Evolutionary conservation across 176 grass and related monocot genomes (phyloP), one percentile per base, ranked within the genome.

Genomic region (Hsuehochloa calcarea): DNA sequence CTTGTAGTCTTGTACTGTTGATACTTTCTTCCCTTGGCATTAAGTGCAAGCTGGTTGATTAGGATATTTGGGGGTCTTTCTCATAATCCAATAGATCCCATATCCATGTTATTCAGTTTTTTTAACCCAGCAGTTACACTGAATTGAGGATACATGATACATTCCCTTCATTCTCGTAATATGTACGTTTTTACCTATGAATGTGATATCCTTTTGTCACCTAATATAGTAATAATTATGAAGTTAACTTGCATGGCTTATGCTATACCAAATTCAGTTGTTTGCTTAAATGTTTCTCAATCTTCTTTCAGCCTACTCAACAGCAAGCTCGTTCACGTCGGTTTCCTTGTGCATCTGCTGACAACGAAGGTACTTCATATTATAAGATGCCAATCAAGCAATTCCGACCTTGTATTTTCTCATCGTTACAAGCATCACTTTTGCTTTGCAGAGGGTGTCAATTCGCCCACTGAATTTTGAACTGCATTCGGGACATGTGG

Each of bases 241-340:
- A 51, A 50, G 19, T 78, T 51, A 63, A 76, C 39, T 16, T 77
- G 59, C 68, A 71, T 49, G 55, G 26, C 17, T 78, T 72, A 40
- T 71, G 19, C 41, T 76, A 13, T 58, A 65, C 49, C 13, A 22
- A 23, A 51, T 60, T 51, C 14, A 63, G 51, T 81, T 70, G 22
- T 62, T 82, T 10, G 12, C 55, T 80, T 75, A 29, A 10, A 85
- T 65, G 61, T 71, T 82, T 58, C 35, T 22, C 38, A 35, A 56
- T 76, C 51, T 62, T 76, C 17, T 44, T 69, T 63, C 78, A 93
- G 91, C 91, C 93, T 82, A 94, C 94, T 67, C 86, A 80, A 68
- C 94, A 96, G 64, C 89, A 93, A 76, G 65, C 85, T 2, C 94
- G 89, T 35, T 88, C 89, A 44, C 89, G 94, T 41, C 86, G 89